Conservation (phyloP, 305 asterid genomes). For the Euphrasia arctica region DNA sequence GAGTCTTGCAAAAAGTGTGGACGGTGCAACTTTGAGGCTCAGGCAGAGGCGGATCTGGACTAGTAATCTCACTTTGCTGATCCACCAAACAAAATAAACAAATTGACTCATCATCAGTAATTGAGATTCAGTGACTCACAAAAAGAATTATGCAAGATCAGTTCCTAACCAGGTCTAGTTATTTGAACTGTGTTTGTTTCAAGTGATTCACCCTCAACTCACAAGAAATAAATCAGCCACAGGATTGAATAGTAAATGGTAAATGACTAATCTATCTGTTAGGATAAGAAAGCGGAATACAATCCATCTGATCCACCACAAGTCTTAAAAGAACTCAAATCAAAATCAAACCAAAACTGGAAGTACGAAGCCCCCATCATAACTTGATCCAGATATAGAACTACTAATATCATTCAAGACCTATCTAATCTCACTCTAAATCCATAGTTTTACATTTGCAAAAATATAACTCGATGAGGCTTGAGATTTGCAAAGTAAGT, state of each 20-base stretch:
- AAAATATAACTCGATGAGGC: not conserved
- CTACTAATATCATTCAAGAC: constrained; percentile 13
- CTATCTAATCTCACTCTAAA: constrained; percentile 8
- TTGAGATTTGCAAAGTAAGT: not conserved
- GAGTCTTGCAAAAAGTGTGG: constrained; percentile 92
- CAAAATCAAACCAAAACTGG: not conserved
- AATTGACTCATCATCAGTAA: constrained; percentile 13
- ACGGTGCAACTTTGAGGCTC: constrained; percentile 67
- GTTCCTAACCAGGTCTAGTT: too few relatives aligned
- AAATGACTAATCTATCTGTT: constrained; percentile 14
- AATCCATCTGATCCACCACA: not conserved
- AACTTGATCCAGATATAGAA: constrained; percentile 6
- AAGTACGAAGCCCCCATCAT: not conserved
- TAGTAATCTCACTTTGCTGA: constrained; percentile 73
- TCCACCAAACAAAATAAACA: constrained; percentile 30
- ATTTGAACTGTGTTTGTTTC: too few relatives aligned
- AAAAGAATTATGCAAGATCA: not conserved
- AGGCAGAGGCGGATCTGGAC: constrained; percentile 73
- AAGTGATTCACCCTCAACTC: too few relatives aligned
- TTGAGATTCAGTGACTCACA: not conserved
- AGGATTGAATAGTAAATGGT: not conserved
- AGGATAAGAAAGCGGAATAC: not conserved
- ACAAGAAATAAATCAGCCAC: too few relatives aligned
- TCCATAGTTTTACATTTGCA: not conserved
- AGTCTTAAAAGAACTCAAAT: not conserved